Evolutionary conservation across 1,139 yeast genomes (phyloP).

Genomic region (Blastobotrys raffinosifermentans): DNA sequence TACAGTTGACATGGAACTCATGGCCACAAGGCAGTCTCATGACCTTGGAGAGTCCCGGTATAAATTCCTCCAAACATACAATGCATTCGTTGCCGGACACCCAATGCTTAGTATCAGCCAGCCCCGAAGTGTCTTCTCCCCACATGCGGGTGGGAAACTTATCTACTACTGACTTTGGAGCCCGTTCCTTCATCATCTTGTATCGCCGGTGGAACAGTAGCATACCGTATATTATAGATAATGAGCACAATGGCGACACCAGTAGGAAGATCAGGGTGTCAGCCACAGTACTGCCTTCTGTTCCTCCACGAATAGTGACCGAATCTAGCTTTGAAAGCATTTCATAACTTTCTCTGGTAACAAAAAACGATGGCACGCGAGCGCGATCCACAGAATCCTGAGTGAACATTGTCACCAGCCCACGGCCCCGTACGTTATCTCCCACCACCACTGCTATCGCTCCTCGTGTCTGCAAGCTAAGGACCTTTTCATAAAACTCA

Average conservation of each 20-base stretch:
- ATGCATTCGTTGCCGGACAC: slow-evolving; percentile 37
- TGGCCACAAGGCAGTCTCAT: slow-evolving; percentile 41
- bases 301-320: slow-evolving; percentile 30
- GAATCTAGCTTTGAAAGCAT: slow-evolving; percentile 23
- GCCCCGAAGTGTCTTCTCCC: slow-evolving; percentile 15
- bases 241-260: slow-evolving; percentile 37
- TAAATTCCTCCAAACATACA: slow-evolving; percentile 39
- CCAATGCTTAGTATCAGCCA: slow-evolving; percentile 20
- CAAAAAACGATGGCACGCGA: slow-evolving; percentile 36
- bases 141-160: slow-evolving; percentile 36
- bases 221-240: slow-evolving; percentile 35
- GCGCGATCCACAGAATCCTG: slow-evolving; percentile 27
- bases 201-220: slow-evolving; percentile 34
- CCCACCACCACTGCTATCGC: slow-evolving; percentile 40
- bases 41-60: slow-evolving; percentile 30
- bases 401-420: slow-evolving; percentile 35
- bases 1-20: slow-evolving; percentile 39
- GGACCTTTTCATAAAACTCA: slow-evolving; percentile 35
- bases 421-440: slow-evolving; percentile 32
- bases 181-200: slow-evolving; percentile 32
- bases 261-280: slow-evolving; percentile 36
- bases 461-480: slow-evolving; percentile 34
- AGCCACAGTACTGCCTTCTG: slow-evolving; percentile 30
- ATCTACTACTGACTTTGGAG: slow-evolving; percentile 34
- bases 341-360: slow-evolving; percentile 31